Conservation (phyloP, 2,329 filamentous ascomycete genomes). For the Epichloe gansuensis region DNA sequence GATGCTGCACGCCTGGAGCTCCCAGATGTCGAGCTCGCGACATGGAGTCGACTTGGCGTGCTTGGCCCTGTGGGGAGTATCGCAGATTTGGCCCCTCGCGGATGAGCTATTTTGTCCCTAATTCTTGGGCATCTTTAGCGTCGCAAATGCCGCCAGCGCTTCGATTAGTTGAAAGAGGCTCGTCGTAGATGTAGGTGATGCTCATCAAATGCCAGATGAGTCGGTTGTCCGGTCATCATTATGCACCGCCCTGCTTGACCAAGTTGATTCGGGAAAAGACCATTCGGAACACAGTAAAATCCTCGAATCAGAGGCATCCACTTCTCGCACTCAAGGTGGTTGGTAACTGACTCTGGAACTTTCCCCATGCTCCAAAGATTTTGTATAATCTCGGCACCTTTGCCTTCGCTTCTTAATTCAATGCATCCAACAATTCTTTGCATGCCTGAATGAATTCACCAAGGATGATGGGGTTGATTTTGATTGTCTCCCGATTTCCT, state of each 20-base stretch:
- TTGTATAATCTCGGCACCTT: neutral
- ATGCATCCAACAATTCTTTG: neutral
- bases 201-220: too few species aligned
- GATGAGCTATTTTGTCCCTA: too few species aligned
- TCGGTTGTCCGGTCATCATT: neutral
- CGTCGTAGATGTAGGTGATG: neutral
- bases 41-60: neutral
- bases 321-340: too few species aligned
- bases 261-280: neutral
- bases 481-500: constrained; percentile 14
- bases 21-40: neutral
- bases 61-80: neutral
- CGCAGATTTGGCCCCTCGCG: too few species aligned
- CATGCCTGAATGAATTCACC: constrained; percentile 1
- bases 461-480: constrained; percentile 4
- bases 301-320: too few species aligned
- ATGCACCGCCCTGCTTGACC: neutral
- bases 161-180: too few species aligned
- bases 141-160: too few species aligned
- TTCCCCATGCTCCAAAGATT: neutral
- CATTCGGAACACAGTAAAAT: neutral
- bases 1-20: neutral
- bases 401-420: neutral
- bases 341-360: neutral
- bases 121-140: too few species aligned